Conservation (phyloP, 148 eudicot genomes). For the Rhododendron williamsianum region DNA sequence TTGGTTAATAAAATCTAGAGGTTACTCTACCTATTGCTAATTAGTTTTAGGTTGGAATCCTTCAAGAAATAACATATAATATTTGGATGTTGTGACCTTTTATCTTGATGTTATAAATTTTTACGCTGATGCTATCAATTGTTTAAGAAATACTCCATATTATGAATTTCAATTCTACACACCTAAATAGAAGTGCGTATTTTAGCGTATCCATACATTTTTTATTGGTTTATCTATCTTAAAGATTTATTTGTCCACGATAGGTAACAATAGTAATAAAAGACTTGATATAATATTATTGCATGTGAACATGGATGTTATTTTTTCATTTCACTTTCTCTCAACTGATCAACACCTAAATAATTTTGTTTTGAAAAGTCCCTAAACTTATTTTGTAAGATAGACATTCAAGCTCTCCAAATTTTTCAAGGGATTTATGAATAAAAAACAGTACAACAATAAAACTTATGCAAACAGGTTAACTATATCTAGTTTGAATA, state of each 20-base stretch:
- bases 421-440: background rate
- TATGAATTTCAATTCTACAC: background rate
- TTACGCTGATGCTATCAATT: too few relatives aligned
- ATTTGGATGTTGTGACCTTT: background rate
- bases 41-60: too few relatives aligned
- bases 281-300: too few relatives aligned
- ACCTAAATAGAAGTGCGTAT: background rate
- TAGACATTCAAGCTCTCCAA: background rate
- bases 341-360: too few relatives aligned
- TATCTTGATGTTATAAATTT: background rate
- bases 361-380: background rate
- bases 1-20: too few relatives aligned
- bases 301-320: too few relatives aligned
- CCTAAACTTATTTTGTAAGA: background rate
- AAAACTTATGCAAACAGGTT: background rate
- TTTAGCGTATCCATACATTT: background rate
- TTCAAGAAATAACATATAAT: too few relatives aligned
- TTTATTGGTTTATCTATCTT: background rate
- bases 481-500: background rate
- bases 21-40: too few relatives aligned
- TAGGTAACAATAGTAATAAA: too few relatives aligned
- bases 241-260: background rate
- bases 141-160: background rate
- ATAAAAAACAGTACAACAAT: background rate
- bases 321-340: too few relatives aligned